Conservation (phyloP, 306 rosid genomes). For the Trifolium subterraneum region DNA sequence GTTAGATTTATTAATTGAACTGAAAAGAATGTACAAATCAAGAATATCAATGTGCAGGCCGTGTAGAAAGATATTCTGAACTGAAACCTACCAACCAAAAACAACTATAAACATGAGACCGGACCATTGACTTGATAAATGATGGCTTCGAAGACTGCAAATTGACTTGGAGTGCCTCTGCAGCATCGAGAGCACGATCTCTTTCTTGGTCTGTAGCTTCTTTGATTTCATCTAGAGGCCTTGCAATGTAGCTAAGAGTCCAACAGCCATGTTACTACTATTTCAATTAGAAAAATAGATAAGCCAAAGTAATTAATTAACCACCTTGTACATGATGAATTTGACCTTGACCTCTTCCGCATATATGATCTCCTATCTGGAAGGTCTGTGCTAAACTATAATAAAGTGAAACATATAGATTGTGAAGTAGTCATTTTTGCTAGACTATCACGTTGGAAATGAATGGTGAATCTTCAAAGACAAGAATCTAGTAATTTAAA, state of each 20-base stretch:
- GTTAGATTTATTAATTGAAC: background rate
- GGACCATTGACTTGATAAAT: slow-evolving; percentile 75
- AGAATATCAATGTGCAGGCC: background rate
- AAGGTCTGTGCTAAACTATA: slow-evolving; percentile 51
- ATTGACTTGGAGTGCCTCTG: slow-evolving; percentile 57
- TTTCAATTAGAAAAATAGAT: slow-evolving; percentile 12
- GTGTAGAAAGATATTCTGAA: slow-evolving; percentile 1
- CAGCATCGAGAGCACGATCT: slow-evolving; percentile 56
- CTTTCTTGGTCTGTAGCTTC: slow-evolving; percentile 64
- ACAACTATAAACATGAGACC: slow-evolving; percentile 90
- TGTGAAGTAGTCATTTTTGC: background rate
- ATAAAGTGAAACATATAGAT: slow-evolving; percentile 5
- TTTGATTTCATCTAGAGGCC: slow-evolving; percentile 70
- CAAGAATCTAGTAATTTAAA: background rate
- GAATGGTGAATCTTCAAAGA: background rate
- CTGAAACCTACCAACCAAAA: slow-evolving; percentile 82
- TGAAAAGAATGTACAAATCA: background rate
- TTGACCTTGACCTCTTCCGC: slow-evolving; percentile 60
- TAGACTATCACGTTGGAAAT: slow-evolving; percentile 7
- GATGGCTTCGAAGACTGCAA: slow-evolving; percentile 57
- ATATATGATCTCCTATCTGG: slow-evolving; percentile 17
- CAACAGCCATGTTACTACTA: slow-evolving; percentile 37
- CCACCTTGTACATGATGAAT: slow-evolving; percentile 68
- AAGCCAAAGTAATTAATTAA: slow-evolving; percentile 28
- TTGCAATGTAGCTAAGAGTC: slow-evolving; percentile 61